phyloP scores from a whole-genome alignment of 169 alveolate genomes.

The Eimeria maxima region DNA sequence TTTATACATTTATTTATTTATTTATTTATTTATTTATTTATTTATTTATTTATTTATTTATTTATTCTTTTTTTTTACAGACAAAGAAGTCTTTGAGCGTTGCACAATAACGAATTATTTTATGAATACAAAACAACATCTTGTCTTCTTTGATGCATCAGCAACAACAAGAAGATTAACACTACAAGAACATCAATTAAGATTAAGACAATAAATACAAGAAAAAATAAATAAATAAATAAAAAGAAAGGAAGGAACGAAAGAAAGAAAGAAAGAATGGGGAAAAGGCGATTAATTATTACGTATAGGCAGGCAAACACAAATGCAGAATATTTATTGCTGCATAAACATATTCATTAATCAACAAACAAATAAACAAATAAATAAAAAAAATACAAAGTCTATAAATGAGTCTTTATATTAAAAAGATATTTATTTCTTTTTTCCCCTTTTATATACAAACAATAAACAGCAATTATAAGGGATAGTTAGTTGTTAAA shows the following conservation, averaged over 20 bases:
- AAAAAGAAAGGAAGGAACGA: not conserved
- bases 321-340: not conserved
- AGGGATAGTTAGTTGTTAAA: too few relatives aligned
- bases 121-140: not conserved
- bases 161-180: not conserved
- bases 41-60: too few relatives aligned
- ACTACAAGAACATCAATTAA: conserved; percentile 20
- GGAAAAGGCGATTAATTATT: not conserved
- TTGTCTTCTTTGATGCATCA: not conserved
- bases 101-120: not conserved
- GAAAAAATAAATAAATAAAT: not conserved
- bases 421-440: too few relatives aligned
- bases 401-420: too few relatives aligned
- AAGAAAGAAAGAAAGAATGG: not conserved
- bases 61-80: not conserved
- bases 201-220: not conserved
- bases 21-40: too few relatives aligned
- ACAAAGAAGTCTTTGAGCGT: not conserved
- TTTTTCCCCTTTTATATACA: too few relatives aligned
- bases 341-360: too few relatives aligned
- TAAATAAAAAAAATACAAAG: too few relatives aligned
- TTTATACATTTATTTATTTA: too few relatives aligned
- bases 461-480: too few relatives aligned
- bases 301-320: too few relatives aligned
- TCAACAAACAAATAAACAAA: not conserved